Conservation (phyloP, 257 asterid species). For the Lithospermum erythrorhizon region DNA sequence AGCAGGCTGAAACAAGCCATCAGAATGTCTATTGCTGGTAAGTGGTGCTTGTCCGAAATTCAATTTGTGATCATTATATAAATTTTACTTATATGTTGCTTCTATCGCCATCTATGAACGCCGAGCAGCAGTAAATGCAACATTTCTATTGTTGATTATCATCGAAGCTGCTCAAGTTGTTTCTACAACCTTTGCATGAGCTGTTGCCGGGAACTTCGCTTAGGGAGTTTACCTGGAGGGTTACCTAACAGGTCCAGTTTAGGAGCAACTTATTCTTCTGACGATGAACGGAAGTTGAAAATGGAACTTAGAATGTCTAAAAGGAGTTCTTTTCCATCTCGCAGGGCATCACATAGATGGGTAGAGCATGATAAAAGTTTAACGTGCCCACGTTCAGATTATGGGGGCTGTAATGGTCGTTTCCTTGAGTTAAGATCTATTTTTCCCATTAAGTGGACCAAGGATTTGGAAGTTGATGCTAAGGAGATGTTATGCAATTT, state of each 20-base stretch:
- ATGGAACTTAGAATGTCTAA: conserved; percentile 23
- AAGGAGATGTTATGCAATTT: conserved; percentile 45
- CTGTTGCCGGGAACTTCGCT: conserved; percentile 66
- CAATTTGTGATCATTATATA: conserved; percentile 12
- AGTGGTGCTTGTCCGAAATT: conserved; percentile 18
- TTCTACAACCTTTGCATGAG: conserved; percentile 73
- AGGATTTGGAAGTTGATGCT: conserved; percentile 65
- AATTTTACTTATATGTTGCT: conserved; percentile 11
- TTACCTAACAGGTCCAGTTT: conserved; percentile 30
- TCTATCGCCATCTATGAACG: conserved; percentile 20
- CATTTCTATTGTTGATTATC: conserved; percentile 69
- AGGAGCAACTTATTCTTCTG: conserved; percentile 35
- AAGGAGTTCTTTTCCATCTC: conserved; percentile 20
- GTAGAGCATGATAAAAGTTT: conserved; percentile 50
- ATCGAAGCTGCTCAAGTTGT: conserved; percentile 74
- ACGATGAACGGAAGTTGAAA: conserved; percentile 22
- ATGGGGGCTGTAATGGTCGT: conserved; percentile 73
- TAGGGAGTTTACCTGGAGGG: conserved; percentile 23
- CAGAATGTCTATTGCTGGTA: conserved; percentile 53
- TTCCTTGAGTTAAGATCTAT: conserved; percentile 56
- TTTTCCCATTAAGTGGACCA: conserved; percentile 61
- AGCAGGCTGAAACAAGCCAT: conserved; percentile 31
- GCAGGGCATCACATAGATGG: conserved; percentile 27
- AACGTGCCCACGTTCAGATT: conserved; percentile 57
- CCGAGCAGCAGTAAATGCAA: conserved; percentile 69